phyloP scores from a whole-genome alignment of 2,329 filamentous ascomycete species.

The Ceratocystiopsis sp. region DNA sequence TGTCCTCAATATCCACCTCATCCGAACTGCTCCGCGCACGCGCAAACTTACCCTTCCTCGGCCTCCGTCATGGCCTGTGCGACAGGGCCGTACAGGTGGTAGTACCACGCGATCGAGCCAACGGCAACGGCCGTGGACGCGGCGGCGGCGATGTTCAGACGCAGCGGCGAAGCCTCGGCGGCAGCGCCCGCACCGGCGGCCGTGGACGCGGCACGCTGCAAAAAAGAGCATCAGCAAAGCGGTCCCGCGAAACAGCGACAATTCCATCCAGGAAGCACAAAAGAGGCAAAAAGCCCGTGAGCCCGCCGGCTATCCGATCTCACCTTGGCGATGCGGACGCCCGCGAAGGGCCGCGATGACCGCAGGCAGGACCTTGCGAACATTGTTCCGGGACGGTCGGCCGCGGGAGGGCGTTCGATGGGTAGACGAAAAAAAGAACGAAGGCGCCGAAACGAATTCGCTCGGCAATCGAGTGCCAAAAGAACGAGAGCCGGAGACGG shows the following conservation, averaged over 20 bases:
- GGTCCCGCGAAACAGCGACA: conserved; percentile 19
- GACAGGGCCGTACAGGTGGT: conserved; percentile 81
- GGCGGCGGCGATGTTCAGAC: conserved; percentile 71
- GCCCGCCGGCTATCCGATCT: neutral
- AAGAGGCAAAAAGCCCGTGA: neutral
- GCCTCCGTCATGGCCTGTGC: conserved; percentile 79
- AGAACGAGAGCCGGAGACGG: neutral
- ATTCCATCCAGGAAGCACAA: neutral
- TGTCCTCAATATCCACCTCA: neutral
- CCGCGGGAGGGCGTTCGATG: conserved; percentile 20
- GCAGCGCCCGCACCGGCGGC: conserved; percentile 44
- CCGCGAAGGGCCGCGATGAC: conserved; percentile 70
- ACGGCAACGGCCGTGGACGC: conserved; percentile 75
- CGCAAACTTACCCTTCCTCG: conserved; percentile 82
- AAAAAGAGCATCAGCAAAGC: neutral
- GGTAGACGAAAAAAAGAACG: conserved; percentile 1
- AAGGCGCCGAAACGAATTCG: too few relatives aligned
- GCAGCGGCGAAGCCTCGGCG: conserved; percentile 53
- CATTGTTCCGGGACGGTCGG: conserved; percentile 41
- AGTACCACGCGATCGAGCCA: conserved; percentile 92
- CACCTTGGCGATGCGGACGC: conserved; percentile 58
- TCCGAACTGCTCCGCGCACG: too few relatives aligned
- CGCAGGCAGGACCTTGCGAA: conserved; percentile 85
- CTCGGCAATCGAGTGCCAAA: neutral
- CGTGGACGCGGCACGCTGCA: conserved; percentile 51